Percentiles rank a stretch among this genome's conserved stretches.
phyloP scores from a whole-genome alignment of 495 filamentous ascomycete species.

The Glutinoglossum americanum region DNA sequence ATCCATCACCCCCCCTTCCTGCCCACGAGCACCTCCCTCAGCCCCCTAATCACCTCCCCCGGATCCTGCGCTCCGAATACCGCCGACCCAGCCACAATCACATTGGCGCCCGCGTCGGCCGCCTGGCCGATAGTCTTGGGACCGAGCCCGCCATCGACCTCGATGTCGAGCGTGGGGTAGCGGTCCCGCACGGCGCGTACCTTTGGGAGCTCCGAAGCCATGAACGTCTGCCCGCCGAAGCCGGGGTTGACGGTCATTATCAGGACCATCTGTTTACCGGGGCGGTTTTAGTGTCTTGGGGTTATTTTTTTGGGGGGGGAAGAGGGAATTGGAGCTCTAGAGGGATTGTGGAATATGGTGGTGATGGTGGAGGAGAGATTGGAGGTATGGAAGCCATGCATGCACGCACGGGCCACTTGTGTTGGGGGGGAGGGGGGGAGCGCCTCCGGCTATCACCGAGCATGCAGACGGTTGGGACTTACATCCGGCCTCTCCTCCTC shows the following conservation, averaged over 20 bases:
- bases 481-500: conserved; percentile 76
- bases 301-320: not conserved
- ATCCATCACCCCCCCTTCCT: conserved; percentile 9
- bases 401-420: too few species aligned
- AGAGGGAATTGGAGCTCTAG: not conserved
- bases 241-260: conserved; percentile 97
- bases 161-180: conserved; percentile 86
- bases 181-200: conserved; percentile 59
- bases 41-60: conserved; percentile 53
- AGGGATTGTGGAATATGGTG: too few species aligned
- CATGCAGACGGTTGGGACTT: conserved; percentile 13
- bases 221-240: conserved; percentile 97
- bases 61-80: conserved; percentile 87
- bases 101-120: conserved; percentile 88
- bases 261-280: conserved; percentile 60
- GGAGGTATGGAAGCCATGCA: too few species aligned
- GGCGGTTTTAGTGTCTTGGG: not conserved
- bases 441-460: not conserved
- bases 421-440: too few species aligned
- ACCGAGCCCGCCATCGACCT: conserved; percentile 85
- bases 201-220: conserved; percentile 86
- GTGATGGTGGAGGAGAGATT: too few species aligned
- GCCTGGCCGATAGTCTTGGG: conserved; percentile 81
- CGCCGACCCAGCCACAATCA: conserved; percentile 94
- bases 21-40: conserved; percentile 60